Percentiles rank a stretch among this genome's conserved stretches.
Evolutionary conservation across 1,284 basidiomycete species (phyloP).

Genomic region (Trametes sp.): DNA sequence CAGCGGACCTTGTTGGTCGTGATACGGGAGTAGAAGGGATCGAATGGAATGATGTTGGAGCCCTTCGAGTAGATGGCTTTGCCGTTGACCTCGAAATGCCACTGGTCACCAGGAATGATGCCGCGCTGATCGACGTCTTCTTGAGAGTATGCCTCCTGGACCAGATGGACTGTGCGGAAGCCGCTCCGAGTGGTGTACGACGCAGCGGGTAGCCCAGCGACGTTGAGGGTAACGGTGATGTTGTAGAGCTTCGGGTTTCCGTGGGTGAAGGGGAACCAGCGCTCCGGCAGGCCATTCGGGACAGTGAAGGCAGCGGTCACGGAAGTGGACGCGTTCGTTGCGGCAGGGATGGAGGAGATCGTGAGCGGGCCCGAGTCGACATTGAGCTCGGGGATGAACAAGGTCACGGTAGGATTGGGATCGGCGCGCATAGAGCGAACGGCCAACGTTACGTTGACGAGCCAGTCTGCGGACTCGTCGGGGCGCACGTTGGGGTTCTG

Average conservation of each 20-base stretch:
- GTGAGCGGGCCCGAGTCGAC: slow-evolving; percentile 42
- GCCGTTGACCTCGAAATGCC: slow-evolving; percentile 65
- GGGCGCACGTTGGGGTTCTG: slow-evolving; percentile 50
- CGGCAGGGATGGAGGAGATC: slow-evolving; percentile 40
- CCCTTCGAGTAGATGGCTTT: slow-evolving; percentile 61
- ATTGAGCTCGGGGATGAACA: slow-evolving; percentile 56
- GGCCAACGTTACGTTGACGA: slow-evolving; percentile 58
- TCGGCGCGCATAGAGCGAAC: slow-evolving; percentile 51
- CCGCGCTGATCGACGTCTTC: slow-evolving; percentile 53
- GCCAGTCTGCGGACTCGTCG: slow-evolving; percentile 56
- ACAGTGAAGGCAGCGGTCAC: slow-evolving; percentile 52
- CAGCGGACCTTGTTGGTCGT: slow-evolving; percentile 59
- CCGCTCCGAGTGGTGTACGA: slow-evolving; percentile 53
- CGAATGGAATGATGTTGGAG: slow-evolving; percentile 66
- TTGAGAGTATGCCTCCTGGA: slow-evolving; percentile 55
- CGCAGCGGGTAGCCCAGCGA: slow-evolving; percentile 27
- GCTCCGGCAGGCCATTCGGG: slow-evolving; percentile 51
- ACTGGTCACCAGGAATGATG: slow-evolving; percentile 65
- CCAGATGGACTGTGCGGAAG: slow-evolving; percentile 62
- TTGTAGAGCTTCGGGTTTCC: slow-evolving; percentile 63
- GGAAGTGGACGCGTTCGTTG: slow-evolving; percentile 46
- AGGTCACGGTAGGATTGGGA: slow-evolving; percentile 45
- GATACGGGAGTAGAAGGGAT: slow-evolving; percentile 62
- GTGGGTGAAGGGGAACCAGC: slow-evolving; percentile 63
- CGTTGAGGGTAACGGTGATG: slow-evolving; percentile 46